Percentiles rank a stretch among this genome's conserved stretches.
Conservation (phyloP, 75 land plant genomes). For the Gnetum montanum region DNA sequence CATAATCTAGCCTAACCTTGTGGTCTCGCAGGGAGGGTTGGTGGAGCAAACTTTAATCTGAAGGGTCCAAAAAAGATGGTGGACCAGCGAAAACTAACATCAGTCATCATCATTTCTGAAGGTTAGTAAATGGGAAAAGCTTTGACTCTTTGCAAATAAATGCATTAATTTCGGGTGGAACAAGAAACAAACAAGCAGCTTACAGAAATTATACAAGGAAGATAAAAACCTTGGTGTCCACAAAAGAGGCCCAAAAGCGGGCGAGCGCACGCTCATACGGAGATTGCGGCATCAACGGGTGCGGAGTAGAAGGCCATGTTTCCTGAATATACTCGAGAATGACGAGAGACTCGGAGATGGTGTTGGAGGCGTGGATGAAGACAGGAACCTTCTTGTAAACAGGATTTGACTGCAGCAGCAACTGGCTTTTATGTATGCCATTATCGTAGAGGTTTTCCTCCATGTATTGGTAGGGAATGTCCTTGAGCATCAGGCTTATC, state of each 20-base stretch:
- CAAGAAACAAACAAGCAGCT: too few relatives aligned
- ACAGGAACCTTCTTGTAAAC: conserved; percentile 30
- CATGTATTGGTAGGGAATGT: conserved; percentile 9
- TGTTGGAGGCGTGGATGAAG: conserved; percentile 22
- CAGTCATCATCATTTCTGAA: too few relatives aligned
- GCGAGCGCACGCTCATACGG: conserved; percentile 17
- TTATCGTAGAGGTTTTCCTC: conserved; percentile 13
- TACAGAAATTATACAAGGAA: too few relatives aligned
- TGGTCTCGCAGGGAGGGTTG: too few relatives aligned
- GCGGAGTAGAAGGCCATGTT: conserved; percentile 15
- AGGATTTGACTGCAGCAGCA: conserved; percentile 18
- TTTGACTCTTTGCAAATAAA: too few relatives aligned
- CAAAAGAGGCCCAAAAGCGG: conserved; percentile 17
- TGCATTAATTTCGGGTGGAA: too few relatives aligned
- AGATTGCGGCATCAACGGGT: conserved; percentile 14
- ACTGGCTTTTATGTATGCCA: conserved; percentile 21
- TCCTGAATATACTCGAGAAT: conserved; percentile 37
- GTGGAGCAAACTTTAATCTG: too few relatives aligned
- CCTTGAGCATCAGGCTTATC: conserved; percentile 11
- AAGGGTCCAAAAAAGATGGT: too few relatives aligned
- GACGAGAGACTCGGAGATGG: conserved; percentile 25
- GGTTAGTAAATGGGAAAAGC: too few relatives aligned
- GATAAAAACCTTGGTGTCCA: conserved; percentile 13
- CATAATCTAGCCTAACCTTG: too few relatives aligned
- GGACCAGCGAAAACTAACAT: too few relatives aligned